Evolutionary conservation across 129 eudicot species (phyloP), one percentile per base, ranked within the genome.

Genomic region (Escallonia rubra): DNA sequence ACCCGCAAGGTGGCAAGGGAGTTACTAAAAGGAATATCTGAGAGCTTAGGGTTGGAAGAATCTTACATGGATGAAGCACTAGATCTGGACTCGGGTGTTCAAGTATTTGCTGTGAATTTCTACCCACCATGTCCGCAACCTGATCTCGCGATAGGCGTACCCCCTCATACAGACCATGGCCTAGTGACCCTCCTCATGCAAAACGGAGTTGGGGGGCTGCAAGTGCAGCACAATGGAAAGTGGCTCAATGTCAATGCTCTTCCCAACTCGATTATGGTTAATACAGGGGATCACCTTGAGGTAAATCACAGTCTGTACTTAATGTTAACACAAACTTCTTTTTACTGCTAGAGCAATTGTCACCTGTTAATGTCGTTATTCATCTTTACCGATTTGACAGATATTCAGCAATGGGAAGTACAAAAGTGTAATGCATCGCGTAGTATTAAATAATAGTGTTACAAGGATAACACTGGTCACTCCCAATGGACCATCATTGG

Each of bases 391-490:
- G 0, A 41, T 16, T 34, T 42, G 53, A 23, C 12, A 85, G 87
- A 65, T 85, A 23, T 74, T 85, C 16, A 85, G 87, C 76, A 85
- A 82, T 55, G 91, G 91, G 57, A 82, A 43, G 76, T 85, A 82
- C 65, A 82, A 74, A 63, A 85, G 91, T 57, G 75, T 79, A 16
- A 69, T 76, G 43, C 91, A 85, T 64, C 74, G 81, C 57, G 91
- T 80, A 8, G 64, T 82, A 7, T 82, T 85, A 65, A 85, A 82
- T 68, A 61, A 73, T 48, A 64, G 45, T 39, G 75, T 38, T 42
- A 63, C 85, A 40, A 73, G 91, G 69, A 69, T 85, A 23, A 82
- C 91, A 1, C 50, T 85, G 11, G 85, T 57, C 38, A 14, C 69
- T 8, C 63, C 72, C 6, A 72, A 81, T 50, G 91, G 87, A 11